These are phyloP conservation scores for Capsicum pubescens DNA, from an alignment of 257 asterid genomes.

Conservation along the genomic window DNA sequence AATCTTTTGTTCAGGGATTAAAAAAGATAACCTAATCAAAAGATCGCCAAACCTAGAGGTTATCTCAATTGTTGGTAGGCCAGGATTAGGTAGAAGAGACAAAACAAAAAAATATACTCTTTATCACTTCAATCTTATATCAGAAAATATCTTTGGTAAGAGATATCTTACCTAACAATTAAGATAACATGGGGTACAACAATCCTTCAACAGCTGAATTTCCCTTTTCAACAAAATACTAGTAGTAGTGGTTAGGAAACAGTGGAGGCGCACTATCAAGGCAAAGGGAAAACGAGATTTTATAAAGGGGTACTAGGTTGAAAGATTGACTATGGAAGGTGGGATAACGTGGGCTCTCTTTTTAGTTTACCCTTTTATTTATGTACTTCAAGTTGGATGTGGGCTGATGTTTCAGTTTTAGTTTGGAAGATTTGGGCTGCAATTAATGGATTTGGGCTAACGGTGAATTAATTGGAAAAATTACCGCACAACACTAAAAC, in stretches of 20 bases:
- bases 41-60: slow-evolving; percentile 12
- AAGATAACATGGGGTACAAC: background rate
- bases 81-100: background rate
- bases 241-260: background rate
- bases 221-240: background rate
- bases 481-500: no score
- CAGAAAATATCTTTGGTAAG: background rate
- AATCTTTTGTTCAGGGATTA: background rate
- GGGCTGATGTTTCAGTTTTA: background rate
- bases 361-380: background rate
- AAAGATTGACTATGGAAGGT: background rate
- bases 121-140: background rate
- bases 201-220: background rate
- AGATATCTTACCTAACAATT: background rate
- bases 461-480: no score
- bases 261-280: background rate
- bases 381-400: background rate
- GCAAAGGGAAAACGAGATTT: background rate
- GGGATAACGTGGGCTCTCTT: background rate
- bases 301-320: background rate
- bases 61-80: slow-evolving; percentile 22
- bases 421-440: background rate
- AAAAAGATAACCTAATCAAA: background rate
- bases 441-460: background rate
- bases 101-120: background rate